Conservation (phyloP, 179 eudicot species). For the Silene noctiflora region DNA sequence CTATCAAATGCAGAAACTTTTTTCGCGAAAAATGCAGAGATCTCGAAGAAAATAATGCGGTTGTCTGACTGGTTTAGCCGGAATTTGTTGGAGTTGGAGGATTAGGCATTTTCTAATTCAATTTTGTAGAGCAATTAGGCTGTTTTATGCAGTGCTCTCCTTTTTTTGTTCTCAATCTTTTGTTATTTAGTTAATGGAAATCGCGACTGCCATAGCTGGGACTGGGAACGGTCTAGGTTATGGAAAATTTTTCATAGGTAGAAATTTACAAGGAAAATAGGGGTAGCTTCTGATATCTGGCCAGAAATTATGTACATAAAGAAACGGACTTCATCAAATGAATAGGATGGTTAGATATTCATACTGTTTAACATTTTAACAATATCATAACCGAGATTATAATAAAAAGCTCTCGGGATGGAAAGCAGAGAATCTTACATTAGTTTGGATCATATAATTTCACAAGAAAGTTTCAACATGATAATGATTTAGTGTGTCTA, state of each 20-base stretch:
- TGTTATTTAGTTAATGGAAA: slow-evolving; percentile 23
- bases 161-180: slow-evolving; percentile 11
- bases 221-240: not conserved
- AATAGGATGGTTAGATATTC: too few species aligned
- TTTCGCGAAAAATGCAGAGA: slow-evolving; percentile 58
- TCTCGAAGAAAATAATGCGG: slow-evolving; percentile 46
- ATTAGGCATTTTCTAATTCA: slow-evolving; percentile 28
- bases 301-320: slow-evolving; percentile 21
- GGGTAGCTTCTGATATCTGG: slow-evolving; percentile 3
- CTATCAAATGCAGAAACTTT: slow-evolving; percentile 60
- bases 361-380: too few species aligned
- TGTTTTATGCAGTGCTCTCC: slow-evolving; percentile 1
- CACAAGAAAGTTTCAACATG: too few species aligned
- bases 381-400: too few species aligned
- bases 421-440: too few species aligned
- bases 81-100: slow-evolving; percentile 53
- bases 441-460: too few species aligned
- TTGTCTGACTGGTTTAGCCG: slow-evolving; percentile 65
- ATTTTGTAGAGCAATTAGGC: slow-evolving; percentile 32
- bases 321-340: not conserved
- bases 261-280: slow-evolving; percentile 2
- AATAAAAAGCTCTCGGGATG: too few species aligned
- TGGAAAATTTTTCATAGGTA: not conserved
- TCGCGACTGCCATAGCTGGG: slow-evolving; percentile 14
- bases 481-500: too few species aligned